A percentile compares a stretch with the other conserved stretches of the same genome.
Evolutionary conservation across 352 stramenopile species (phyloP).

Genomic region (Phytophthora capsici): DNA sequence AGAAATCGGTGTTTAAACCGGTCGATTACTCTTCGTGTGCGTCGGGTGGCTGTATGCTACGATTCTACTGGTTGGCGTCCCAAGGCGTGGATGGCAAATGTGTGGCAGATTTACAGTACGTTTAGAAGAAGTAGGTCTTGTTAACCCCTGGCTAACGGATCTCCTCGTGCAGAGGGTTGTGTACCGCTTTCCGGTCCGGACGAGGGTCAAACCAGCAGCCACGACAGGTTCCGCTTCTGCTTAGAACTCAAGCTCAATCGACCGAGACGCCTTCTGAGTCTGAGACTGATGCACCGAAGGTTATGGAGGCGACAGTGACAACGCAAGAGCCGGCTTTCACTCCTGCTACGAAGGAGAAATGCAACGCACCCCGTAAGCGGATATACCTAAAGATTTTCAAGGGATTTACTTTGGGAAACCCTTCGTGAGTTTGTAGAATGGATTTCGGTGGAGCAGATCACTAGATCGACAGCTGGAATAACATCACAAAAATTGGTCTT

Average conservation of each 20-base stretch:
- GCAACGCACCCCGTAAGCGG: not conserved
- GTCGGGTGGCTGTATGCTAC: not conserved
- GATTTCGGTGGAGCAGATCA: not conserved
- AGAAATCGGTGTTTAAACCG: not conserved
- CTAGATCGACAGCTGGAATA: not conserved
- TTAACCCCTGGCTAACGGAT: too few species aligned
- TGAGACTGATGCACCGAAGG: not conserved
- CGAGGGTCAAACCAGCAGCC: not conserved
- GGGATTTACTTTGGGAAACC: too few species aligned
- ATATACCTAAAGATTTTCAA: not conserved
- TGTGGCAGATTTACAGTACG: conserved; percentile 8
- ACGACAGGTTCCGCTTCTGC: not conserved
- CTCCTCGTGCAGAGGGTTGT: not conserved
- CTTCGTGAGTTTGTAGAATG: too few species aligned
- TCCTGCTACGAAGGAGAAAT: not conserved
- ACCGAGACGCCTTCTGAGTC: not conserved
- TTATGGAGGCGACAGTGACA: not conserved
- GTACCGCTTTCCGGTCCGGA: not conserved
- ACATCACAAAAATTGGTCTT: not conserved
- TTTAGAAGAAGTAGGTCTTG: not conserved
- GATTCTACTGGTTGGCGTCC: not conserved
- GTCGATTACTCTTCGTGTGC: not conserved
- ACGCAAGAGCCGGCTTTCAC: not conserved
- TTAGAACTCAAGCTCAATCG: not conserved
- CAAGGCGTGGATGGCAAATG: not conserved